Base-by-base conservation (phyloP, 352 stramenopile species). In the Phytophthora pini region DNA sequence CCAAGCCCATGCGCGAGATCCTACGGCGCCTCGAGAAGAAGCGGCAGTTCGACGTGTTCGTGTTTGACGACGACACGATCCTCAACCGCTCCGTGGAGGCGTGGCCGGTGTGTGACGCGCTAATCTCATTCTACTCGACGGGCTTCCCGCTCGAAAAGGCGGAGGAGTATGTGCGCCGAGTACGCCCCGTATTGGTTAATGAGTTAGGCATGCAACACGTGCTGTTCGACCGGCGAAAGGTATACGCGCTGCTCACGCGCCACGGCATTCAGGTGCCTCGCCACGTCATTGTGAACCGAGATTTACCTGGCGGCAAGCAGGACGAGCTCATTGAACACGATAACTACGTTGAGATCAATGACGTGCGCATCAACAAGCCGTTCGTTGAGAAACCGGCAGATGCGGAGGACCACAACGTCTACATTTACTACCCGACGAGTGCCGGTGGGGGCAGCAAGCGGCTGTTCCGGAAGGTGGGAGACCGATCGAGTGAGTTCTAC, bases 321-420 rank as follows among this genome's bases (percentile, higher is more conserved):
- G 84, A 91, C 52, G 87, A 88, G 6, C 66, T 95, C 10, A 80
- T 90, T 29, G 87, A 95, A 43, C 68, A 79, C 34, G 88, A 94
- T 59, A 94, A 95, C 51, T 94, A 94, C 64, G 86, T 95, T 9
- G 75, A 87, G 26, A 78, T 99, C 41, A 99, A 99, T 70, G 97
- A 96, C 29, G 88, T 98, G 32, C 87, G 84, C 45, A 98, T 99
- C 57, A 93, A 99, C 74, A 99, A 99, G 76, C 98, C 98, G 2
- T 99, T 99, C 65, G 98, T 99, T 0, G 98, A 99, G 77, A 99
- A 99, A 79, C 98, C 98, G 0, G 96, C 98, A 1, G 87, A 99
- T 74, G 97, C 97, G 1, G 98, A 99, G 62, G 97, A 99, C 84
- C 98, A 99, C 78, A 99, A 99, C 69, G 97, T 99, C 62, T 97